phyloP scores from a whole-genome alignment of 2,329 filamentous ascomycete genomes.

The Penicillium sp. region DNA sequence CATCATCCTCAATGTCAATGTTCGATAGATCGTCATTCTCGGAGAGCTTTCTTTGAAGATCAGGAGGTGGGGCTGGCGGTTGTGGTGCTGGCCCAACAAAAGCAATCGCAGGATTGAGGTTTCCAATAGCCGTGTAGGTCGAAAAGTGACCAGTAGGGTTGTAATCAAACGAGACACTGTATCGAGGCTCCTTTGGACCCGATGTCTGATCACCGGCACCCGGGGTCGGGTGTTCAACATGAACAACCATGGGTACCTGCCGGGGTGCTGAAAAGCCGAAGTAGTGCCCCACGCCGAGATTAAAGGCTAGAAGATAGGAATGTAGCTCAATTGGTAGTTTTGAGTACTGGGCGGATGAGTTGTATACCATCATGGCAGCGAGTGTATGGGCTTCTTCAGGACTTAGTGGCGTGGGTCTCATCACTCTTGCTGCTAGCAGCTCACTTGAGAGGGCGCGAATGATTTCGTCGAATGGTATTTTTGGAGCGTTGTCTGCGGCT shows the following conservation, averaged over 20 bases:
- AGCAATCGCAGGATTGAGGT: slow-evolving; percentile 11
- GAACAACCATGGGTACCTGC: slow-evolving; percentile 28
- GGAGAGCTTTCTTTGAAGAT: slow-evolving; percentile 16
- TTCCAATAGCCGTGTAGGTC: slow-evolving; percentile 27
- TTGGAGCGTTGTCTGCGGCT: slow-evolving; percentile 7
- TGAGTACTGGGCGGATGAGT: slow-evolving; percentile 31
- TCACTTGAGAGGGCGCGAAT: slow-evolving; percentile 32
- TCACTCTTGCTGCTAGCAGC: slow-evolving; percentile 31
- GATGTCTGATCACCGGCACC: slow-evolving; percentile 2
- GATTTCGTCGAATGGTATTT: slow-evolving; percentile 33
- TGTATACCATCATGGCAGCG: slow-evolving; percentile 33
- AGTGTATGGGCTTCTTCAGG: slow-evolving; percentile 33
- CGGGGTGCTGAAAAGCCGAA: slow-evolving; percentile 32
- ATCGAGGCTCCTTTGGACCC: slow-evolving; percentile 8
- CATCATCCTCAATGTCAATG: slow-evolving; percentile 31
- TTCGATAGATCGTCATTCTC: slow-evolving; percentile 24
- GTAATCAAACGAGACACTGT: slow-evolving; percentile 2
- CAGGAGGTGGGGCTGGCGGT: slow-evolving; percentile 2
- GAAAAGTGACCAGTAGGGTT: slow-evolving; percentile 14
- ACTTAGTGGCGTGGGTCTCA: slow-evolving; percentile 26
- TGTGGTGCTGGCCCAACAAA: slow-evolving; percentile 10
- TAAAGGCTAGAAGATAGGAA: slow-evolving; percentile 32
- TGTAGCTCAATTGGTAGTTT: slow-evolving; percentile 24
- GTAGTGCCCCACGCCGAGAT: slow-evolving; percentile 38
- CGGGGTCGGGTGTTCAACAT: slow-evolving; percentile 16